Conservation (phyloP, 768 basidiomycete genomes). For the Cystobasidium tubakii region DNA sequence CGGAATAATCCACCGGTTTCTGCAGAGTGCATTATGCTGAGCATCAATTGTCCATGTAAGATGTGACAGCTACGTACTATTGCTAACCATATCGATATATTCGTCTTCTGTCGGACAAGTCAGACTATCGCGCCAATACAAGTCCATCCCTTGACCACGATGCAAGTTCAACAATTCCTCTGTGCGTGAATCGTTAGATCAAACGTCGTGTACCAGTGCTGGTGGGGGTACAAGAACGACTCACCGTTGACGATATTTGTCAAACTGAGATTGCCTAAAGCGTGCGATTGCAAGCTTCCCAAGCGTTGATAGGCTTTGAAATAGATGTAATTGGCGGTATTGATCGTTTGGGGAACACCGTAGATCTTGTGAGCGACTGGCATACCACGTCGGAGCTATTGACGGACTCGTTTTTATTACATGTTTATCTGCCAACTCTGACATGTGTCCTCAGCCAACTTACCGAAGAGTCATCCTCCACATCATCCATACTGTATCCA, state of each 20-base stretch:
- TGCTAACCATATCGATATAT: slow-evolving; percentile 91
- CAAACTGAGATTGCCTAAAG: not conserved
- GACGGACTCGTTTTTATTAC: not conserved
- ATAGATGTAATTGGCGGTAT: slow-evolving; percentile 93
- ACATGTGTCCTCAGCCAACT: no score
- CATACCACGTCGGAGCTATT: slow-evolving; percentile 60
- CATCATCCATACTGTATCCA: slow-evolving; percentile 46
- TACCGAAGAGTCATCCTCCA: slow-evolving; percentile 44
- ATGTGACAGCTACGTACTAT: slow-evolving; percentile 58
- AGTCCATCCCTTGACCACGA: slow-evolving; percentile 87
- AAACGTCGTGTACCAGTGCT: no score
- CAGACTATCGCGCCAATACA: slow-evolving; percentile 87
- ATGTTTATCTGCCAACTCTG: not conserved
- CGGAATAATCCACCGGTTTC: slow-evolving; percentile 92
- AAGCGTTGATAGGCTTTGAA: slow-evolving; percentile 88
- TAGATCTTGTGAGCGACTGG: slow-evolving; percentile 97
- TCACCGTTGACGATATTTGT: slow-evolving; percentile 41
- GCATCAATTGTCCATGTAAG: not conserved
- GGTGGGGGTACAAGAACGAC: no score
- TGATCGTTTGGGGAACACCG: slow-evolving; percentile 92
- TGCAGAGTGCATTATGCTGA: slow-evolving; percentile 47
- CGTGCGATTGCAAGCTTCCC: slow-evolving; percentile 55
- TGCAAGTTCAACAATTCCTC: slow-evolving; percentile 78
- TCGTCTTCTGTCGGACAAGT: slow-evolving; percentile 90
- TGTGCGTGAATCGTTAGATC: slow-evolving; percentile 35